Conservation (phyloP, 768 basidiomycete genomes). For the Panus rudis region DNA sequence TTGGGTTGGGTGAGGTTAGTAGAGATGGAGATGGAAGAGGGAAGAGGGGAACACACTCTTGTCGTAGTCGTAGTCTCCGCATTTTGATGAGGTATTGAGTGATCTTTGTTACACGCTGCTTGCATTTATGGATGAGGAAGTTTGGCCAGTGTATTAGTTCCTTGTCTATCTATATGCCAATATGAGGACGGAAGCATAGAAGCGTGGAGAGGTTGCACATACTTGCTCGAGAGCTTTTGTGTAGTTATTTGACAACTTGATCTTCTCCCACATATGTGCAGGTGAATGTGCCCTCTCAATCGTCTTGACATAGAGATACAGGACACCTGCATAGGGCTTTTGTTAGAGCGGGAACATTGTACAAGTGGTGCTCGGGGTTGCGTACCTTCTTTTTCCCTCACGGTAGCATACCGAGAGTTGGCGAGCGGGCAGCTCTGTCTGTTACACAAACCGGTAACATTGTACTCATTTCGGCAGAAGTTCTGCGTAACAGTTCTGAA, state of each 20-base stretch:
- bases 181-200: background rate
- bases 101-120: slow-evolving; percentile 97
- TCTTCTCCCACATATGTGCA: slow-evolving; percentile 95
- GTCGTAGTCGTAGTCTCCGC: slow-evolving; percentile 79
- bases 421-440: slow-evolving; percentile 97
- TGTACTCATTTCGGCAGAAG: slow-evolving; percentile 98
- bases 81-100: slow-evolving; percentile 99
- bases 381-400: slow-evolving; percentile 88
- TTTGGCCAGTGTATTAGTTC: slow-evolving; percentile 99
- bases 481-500: slow-evolving; percentile 88
- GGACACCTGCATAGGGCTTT: slow-evolving; percentile 43
- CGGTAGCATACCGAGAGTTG: slow-evolving; percentile 97
- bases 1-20: background rate
- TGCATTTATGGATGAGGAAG: slow-evolving; percentile 97
- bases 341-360: slow-evolving; percentile 1
- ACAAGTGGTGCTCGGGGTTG: background rate
- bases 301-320: slow-evolving; percentile 96
- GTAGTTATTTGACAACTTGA: slow-evolving; percentile 91
- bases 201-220: slow-evolving; percentile 10
- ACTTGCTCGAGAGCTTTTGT: slow-evolving; percentile 94
- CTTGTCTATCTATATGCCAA: slow-evolving; percentile 70
- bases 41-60: slow-evolving; percentile 54
- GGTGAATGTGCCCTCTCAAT: slow-evolving; percentile 96
- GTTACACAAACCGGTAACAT: slow-evolving; percentile 93
- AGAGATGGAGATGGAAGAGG: background rate